Base-by-base conservation (phyloP, 495 filamentous ascomycete species). In the Aspergillus incahuasiensis region DNA sequence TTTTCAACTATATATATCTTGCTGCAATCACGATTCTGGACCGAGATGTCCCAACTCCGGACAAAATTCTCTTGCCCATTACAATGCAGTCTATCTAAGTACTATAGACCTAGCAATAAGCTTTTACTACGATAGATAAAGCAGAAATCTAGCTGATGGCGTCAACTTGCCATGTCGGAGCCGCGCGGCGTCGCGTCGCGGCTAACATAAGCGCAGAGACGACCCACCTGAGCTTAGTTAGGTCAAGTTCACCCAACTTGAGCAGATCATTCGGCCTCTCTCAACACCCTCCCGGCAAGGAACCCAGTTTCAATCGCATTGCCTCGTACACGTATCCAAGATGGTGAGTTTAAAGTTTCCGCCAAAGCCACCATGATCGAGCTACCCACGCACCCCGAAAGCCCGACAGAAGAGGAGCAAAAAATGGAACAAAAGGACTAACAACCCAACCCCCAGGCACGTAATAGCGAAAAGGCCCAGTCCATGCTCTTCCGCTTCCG, bases 401-500 rank as follows among this genome's bases (percentile, higher is more conserved):
- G 3, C 18, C 30, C 1, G 1, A 1, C 25, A 28, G 18, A 12
- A 39, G 19, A 39, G 22, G 1, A 49, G 9, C 6, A 24, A 9
- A 25, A 48, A 38, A 50, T 38, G 48, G 25, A 52, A 24, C 16
- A 46, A 1, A 52, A 34, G 16, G 24, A 5, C 60, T 56, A 62
- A 65, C 42, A 41, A 55, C 54, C 41, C 45, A 22, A n/a, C n/a
- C 51, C 52, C 8, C 35, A 86, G 85, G 85, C 85, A 52, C 85
- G 85, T 56, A 98, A 98, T 72, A 90, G 88, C 25, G 92, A 97
- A 82, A 97, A 97, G 76, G 94, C 94, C 56, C 94, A 98, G 74
- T 97, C 92, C 20, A 98, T 98, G 94, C 95, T 98, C 72, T 98
- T 96, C 78, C 94, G 94, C 79, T 98, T 98, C 81, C 90, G 95